Evolutionary conservation across 2,329 filamentous ascomycete genomes (phyloP).

Genomic region (Neonectria ditissima): DNA sequence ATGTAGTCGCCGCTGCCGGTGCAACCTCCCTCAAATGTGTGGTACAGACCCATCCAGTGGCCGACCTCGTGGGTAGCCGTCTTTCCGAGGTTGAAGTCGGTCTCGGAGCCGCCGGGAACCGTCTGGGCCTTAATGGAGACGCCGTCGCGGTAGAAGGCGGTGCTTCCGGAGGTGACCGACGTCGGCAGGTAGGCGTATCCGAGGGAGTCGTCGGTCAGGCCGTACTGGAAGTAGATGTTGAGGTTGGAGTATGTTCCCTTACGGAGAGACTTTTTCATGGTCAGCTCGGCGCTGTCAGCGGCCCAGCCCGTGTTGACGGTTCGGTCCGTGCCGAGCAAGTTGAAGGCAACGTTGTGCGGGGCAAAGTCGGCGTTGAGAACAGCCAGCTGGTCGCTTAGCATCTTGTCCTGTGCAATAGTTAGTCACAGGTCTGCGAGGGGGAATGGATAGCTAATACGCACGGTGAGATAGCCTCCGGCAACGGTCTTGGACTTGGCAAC

Average conservation of each 20-base stretch:
- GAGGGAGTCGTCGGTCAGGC: constrained; percentile 50
- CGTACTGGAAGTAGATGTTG: constrained; percentile 60
- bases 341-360: constrained; percentile 56
- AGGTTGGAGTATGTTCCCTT: constrained; percentile 56
- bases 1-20: constrained; percentile 52
- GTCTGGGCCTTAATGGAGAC: constrained; percentile 54
- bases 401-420: not conserved
- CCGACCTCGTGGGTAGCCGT: constrained; percentile 57
- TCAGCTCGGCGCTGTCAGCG: constrained; percentile 49
- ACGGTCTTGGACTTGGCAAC: constrained; percentile 4
- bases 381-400: not conserved
- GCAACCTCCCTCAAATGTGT: constrained; percentile 60
- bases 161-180: constrained; percentile 44
- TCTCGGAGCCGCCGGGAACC: constrained; percentile 52
- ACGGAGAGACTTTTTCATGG: constrained; percentile 60
- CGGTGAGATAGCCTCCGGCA: constrained; percentile 1
- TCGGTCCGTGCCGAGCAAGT: constrained; percentile 53
- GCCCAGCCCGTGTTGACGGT: constrained; percentile 61
- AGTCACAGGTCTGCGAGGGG: not conserved
- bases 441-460: not conserved
- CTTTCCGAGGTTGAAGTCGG: constrained; percentile 51
- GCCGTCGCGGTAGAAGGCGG: constrained; percentile 52
- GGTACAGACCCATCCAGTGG: constrained; percentile 62
- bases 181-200: constrained; percentile 62
- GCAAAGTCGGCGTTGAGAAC: constrained; percentile 58